Base-by-base conservation (phyloP, 352 stramenopile species). In the Globisporangium irregulare region DNA sequence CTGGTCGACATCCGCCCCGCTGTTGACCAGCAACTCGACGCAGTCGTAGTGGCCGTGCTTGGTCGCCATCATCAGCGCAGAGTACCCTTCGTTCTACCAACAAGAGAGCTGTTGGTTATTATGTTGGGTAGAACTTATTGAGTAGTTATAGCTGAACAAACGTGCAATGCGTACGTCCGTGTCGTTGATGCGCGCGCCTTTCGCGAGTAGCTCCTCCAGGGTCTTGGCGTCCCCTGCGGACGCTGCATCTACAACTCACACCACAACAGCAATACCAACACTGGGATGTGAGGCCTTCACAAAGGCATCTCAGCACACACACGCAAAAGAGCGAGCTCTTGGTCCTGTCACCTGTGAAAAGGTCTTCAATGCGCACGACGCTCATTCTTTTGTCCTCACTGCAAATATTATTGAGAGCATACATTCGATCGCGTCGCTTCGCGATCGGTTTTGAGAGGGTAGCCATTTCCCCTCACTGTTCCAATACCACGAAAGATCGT, bases 1-100 rank as follows among this genome's bases (percentile, higher is more conserved):
- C 64, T 86, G 82, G 68, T 92, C 85, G 24, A 87, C 81, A 46
- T 90, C 71, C 9, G 84, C 80, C 12, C 75, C 80, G 9, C 67
- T 64, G 50, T 79, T 68, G 3, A 92, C 70, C 24, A 92, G 72
- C 46, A 85, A 79, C 66, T 85, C 73, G 41, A 90, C 78, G 56
- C 78, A 77, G 8, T 87, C 79, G 43, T 81, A 78, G 10, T 64
- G 70, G 18, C 77, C 79, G 54, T 88, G 87, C 66, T 87, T 90
- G 53, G 72, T 69, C 27, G 80, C 84, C 43, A 90, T 67, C 73
- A 87, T 73, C 15, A 92, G 54, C 38, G 80, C 84, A 25, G 72
- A 53, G 65, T 90, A 90, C n/a, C 84, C 84, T 60, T 90, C 82
- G 34, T 71, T 80, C 83, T 91, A 36, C 24, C 50, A 57, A 3